Percentiles rank a stretch among this genome's conserved stretches.
Evolutionary conservation across 164 flowering plant genomes (phyloP).

Genomic region (Vitis amurensis): DNA sequence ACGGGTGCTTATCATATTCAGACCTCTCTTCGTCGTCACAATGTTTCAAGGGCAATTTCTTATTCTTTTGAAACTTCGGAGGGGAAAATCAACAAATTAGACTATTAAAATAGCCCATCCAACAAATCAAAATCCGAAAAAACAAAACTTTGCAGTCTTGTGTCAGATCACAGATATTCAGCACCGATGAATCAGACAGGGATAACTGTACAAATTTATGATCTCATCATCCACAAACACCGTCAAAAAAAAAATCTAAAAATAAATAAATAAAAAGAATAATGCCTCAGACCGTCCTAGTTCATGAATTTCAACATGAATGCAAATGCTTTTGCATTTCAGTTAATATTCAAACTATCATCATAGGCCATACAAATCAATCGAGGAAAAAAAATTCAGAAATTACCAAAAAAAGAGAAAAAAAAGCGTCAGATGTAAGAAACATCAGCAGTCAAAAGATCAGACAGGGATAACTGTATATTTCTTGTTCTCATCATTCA

Average conservation of each 20-base stretch:
- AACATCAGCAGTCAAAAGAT: conserved; percentile 9
- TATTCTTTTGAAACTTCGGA: too few relatives aligned
- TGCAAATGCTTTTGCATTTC: conserved; percentile 6
- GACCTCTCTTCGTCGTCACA: too few relatives aligned
- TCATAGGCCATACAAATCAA: conserved; percentile 15
- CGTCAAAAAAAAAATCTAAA: not conserved
- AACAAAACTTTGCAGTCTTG: not conserved
- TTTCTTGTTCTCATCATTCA: conserved; percentile 20
- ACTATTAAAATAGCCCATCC: too few relatives aligned
- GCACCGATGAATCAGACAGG: conserved; percentile 28
- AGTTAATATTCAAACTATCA: conserved; percentile 5
- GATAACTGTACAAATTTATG: conserved; percentile 19
- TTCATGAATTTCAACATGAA: conserved; percentile 23
- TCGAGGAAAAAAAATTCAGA: not conserved
- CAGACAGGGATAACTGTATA: conserved; percentile 31
- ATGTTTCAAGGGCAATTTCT: too few relatives aligned
- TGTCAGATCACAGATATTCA: conserved; percentile 26
- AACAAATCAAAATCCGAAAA: too few relatives aligned
- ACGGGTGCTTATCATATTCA: too few relatives aligned
- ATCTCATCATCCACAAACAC: conserved; percentile 30
- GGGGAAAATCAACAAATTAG: too few relatives aligned
- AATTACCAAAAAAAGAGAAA: not conserved
- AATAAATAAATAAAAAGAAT: not conserved
- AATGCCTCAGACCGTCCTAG: conserved; percentile 52
- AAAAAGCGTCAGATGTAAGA: conserved; percentile 12